phyloP scores from a whole-genome alignment of 192 early-diverging fungal species.

The Helicostylum pulchrum region DNA sequence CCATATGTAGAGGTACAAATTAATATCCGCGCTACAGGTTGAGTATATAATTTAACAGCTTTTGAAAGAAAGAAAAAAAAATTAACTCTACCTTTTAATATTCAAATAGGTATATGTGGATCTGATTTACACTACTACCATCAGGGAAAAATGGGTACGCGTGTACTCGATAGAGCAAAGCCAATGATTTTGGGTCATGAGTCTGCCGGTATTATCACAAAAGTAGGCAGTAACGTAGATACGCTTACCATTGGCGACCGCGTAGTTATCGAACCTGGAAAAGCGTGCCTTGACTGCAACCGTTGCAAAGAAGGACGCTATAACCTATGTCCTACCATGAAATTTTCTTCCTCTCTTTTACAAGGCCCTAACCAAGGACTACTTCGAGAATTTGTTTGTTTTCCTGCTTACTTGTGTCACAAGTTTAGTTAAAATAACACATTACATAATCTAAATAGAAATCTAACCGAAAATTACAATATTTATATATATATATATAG shows the following conservation, averaged over 20 bases:
- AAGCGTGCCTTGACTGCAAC: slow-evolving; percentile 33
- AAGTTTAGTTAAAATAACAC: slow-evolving; percentile 21
- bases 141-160: slow-evolving; percentile 33
- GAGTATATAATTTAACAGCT: no score
- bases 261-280: slow-evolving; percentile 43
- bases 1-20: no score
- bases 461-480: slow-evolving; percentile 26
- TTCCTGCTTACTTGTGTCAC: not conserved
- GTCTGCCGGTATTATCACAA: slow-evolving; percentile 37
- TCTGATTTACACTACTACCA: slow-evolving; percentile 44
- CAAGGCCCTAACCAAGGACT: slow-evolving; percentile 25
- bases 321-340: slow-evolving; percentile 42
- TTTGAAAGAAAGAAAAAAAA: no score
- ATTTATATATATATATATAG: slow-evolving; percentile 10
- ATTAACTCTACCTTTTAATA: no score
- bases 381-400: not conserved
- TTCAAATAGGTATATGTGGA: slow-evolving; percentile 39
- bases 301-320: slow-evolving; percentile 35
- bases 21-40: no score
- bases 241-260: slow-evolving; percentile 38
- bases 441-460: slow-evolving; percentile 36
- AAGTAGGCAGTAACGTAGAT: slow-evolving; percentile 34
- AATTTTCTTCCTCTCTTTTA: slow-evolving; percentile 30
- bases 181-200: slow-evolving; percentile 45
- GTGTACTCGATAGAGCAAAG: slow-evolving; percentile 25